A percentile compares a stretch with the other conserved stretches of the same genome.
Evolutionary conservation across 257 asterid species (phyloP).

Genomic region (Verbena officinalis): DNA sequence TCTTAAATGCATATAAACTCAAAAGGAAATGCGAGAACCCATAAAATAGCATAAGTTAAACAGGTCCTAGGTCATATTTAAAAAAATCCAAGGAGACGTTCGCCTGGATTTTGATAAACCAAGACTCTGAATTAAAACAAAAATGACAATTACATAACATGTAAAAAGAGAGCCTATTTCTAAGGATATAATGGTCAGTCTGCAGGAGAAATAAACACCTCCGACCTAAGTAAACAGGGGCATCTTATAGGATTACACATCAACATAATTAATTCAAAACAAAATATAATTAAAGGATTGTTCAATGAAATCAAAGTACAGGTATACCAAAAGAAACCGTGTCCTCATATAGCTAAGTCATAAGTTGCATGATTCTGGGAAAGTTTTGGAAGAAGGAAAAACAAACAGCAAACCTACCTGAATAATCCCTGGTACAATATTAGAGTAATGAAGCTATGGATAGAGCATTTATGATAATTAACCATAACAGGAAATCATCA

Average conservation of each 20-base stretch:
- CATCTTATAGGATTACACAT: neutral
- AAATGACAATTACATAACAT: neutral
- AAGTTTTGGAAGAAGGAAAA: constrained; percentile 1
- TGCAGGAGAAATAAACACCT: neutral
- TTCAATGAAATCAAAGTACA: neutral
- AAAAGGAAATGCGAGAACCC: neutral
- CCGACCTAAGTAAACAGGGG: neutral
- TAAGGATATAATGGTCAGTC: neutral
- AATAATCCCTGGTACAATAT: neutral
- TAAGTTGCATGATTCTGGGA: neutral
- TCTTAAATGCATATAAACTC: neutral
- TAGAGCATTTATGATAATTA: neutral
- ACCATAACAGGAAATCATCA: constrained; percentile 2
- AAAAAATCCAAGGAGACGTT: neutral
- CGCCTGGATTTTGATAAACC: neutral
- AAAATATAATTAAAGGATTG: neutral
- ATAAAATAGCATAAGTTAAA: neutral
- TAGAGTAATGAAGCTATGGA: neutral
- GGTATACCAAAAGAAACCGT: neutral
- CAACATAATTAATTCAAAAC: neutral
- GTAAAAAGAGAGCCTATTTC: neutral
- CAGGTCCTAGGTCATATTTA: neutral
- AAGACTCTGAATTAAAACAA: neutral
- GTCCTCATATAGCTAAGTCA: neutral
- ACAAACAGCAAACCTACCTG: neutral